These are phyloP conservation scores for Psilocybe cyanescens DNA, from an alignment of 768 basidiomycete genomes.

Conservation along the genomic window DNA sequence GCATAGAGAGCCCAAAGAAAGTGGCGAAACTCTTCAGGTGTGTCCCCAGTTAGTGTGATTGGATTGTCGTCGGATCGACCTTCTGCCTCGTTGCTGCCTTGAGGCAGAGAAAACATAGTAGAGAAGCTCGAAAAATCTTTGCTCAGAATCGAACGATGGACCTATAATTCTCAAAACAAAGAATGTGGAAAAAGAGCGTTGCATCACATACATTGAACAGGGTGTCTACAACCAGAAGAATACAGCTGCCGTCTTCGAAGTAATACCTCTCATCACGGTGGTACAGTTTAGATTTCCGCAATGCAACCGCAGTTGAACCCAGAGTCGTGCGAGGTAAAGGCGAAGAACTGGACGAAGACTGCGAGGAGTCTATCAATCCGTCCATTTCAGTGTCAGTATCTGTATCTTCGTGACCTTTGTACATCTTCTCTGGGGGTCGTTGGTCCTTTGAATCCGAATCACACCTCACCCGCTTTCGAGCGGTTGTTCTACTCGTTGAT, in stretches of 20 bases:
- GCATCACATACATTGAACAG: slow-evolving; percentile 63
- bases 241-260: slow-evolving; percentile 69
- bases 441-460: slow-evolving; percentile 23
- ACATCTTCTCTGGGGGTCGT: slow-evolving; percentile 24
- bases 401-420: slow-evolving; percentile 20
- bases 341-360: background rate
- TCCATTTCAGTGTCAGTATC: slow-evolving; percentile 23
- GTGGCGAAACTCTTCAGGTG: slow-evolving; percentile 65
- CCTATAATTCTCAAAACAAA: slow-evolving; percentile 33
- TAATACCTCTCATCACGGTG: slow-evolving; percentile 61
- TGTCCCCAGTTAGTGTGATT: slow-evolving; percentile 65
- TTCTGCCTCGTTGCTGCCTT: slow-evolving; percentile 52
- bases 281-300: background rate
- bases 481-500: background rate
- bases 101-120: slow-evolving; percentile 70
- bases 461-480: slow-evolving; percentile 26
- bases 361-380: slow-evolving; percentile 11
- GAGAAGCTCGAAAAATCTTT: slow-evolving; percentile 68
- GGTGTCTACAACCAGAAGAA: slow-evolving; percentile 63
- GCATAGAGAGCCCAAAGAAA: slow-evolving; percentile 83
- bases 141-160: slow-evolving; percentile 63
- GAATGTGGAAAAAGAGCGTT: background rate
- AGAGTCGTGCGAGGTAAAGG: background rate
- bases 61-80: slow-evolving; percentile 70
- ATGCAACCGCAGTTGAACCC: background rate